Conservation (phyloP, 805 yeast species). For the Brettanomyces anomalus region DNA sequence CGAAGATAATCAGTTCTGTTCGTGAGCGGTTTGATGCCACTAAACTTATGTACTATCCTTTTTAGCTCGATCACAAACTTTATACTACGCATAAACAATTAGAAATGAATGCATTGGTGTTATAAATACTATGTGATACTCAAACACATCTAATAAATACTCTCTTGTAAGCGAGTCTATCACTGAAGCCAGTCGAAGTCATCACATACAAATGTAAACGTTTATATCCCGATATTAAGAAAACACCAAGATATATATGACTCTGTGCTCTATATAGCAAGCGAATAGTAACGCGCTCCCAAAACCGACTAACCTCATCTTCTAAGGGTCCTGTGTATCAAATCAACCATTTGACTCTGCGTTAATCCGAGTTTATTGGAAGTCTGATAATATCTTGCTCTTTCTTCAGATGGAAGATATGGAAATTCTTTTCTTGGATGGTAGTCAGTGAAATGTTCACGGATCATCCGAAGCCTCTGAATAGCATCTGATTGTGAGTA, state of each 20-base stretch:
- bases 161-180: no score
- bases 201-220: no score
- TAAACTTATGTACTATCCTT: constrained; percentile 10
- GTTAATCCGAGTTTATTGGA: constrained; percentile 2
- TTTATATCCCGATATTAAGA: no score
- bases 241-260: no score
- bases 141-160: no score
- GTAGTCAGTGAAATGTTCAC: constrained; percentile 9
- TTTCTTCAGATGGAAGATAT: constrained; percentile 11
- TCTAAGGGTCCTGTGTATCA: constrained; percentile 3
- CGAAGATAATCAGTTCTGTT: constrained; percentile 1
- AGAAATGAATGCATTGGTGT: no score
- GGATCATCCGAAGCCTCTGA: constrained; percentile 14
- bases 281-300: no score
- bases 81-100: no score
- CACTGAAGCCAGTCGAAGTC: no score
- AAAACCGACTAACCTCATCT: no score
- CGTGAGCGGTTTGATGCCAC: constrained; percentile 8
- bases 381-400: constrained; percentile 10
- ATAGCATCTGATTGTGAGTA: constrained; percentile 4
- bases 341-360: constrained; percentile 15
- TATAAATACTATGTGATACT: no score
- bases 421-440: constrained; percentile 13
- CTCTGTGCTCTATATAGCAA: no score
- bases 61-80: neutral